Evolutionary conservation across 768 basidiomycete genomes (phyloP), one percentile per base, ranked within the genome.

Genomic region (Serendipita indica): DNA sequence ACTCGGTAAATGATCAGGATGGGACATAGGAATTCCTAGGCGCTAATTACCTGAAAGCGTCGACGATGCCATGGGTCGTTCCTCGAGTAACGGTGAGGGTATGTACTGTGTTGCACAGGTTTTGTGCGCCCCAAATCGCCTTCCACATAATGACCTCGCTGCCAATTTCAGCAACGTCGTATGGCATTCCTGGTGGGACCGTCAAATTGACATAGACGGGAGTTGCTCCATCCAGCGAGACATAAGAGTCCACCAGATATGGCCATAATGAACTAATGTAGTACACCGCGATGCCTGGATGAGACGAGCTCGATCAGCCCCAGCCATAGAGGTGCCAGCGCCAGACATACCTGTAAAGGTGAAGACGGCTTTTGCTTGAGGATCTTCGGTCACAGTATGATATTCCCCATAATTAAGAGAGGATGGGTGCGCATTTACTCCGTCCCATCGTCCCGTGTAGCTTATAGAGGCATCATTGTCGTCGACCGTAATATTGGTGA

Each of bases 211-310:
- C 25, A 18, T 22, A 33, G 7, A 5, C 5, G n/a, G 10, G 10
- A 4, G 49, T 20, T 4, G 22, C 49, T 22, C 49, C 49, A 54
- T 54, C 49, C 25, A 54, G 22, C 10, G 49, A 27, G 32, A 54
- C n/a, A 27, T 54, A 54, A 7, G 22, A 28, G 32, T 54, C 25
- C 7, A 54, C 49, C n/a, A 25, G 10, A 28, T 54, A 54, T 30
- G 49, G 49, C 49, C 49, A 54, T 27, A 28, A 10, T 20, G 49
- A 33, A 27, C 22, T 28, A 20, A 54, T 18, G 25, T 54, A 54
- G 30, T 54, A 54, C 10, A 54, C 49, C 7, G 49, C 49, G 32
- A 54, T 28, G n/a, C 49, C 49, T 54, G 32, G n/a, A 43, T 7
- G 18, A 43, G 41, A 6, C 27, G 5, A 43, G 41, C 5, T 43